Conservation (phyloP, 768 basidiomycete genomes). For the Lentinula raphanica region DNA sequence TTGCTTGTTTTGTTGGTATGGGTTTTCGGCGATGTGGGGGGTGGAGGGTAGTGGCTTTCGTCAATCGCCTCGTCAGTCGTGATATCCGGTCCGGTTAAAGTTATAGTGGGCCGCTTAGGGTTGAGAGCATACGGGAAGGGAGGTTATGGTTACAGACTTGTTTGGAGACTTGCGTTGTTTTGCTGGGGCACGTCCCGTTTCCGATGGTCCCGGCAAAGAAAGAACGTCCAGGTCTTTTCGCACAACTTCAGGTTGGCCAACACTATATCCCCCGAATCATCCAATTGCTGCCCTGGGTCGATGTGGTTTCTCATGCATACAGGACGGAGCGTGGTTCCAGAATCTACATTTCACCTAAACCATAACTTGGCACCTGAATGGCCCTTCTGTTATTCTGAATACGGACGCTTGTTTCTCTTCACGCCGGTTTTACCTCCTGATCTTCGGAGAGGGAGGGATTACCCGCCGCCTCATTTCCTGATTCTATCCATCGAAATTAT, state of each 20-base stretch:
- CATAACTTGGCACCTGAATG: constrained; percentile 23
- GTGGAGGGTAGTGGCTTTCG: constrained; percentile 44
- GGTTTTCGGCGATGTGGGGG: constrained; percentile 41
- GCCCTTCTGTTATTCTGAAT: constrained; percentile 33
- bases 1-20: constrained; percentile 26
- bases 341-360: constrained; percentile 21
- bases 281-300: neutral
- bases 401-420: constrained; percentile 80
- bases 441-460: constrained; percentile 12
- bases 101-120: constrained; percentile 20
- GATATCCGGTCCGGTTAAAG: constrained; percentile 31
- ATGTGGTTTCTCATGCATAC: constrained; percentile 8
- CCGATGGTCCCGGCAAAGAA: constrained; percentile 11
- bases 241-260: constrained; percentile 12
- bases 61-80: constrained; percentile 26
- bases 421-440: constrained; percentile 24
- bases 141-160: neutral
- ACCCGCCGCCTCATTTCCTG: constrained; percentile 25
- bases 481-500: constrained; percentile 18
- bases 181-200: constrained; percentile 38
- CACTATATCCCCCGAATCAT: constrained; percentile 5
- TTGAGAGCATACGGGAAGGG: constrained; percentile 4
- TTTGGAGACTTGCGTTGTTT: constrained; percentile 17
- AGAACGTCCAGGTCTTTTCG: neutral
- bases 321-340: neutral